These are phyloP conservation scores for Fusarium graminum DNA, from an alignment of 2,329 filamentous ascomycete genomes.

Conservation along the genomic window DNA sequence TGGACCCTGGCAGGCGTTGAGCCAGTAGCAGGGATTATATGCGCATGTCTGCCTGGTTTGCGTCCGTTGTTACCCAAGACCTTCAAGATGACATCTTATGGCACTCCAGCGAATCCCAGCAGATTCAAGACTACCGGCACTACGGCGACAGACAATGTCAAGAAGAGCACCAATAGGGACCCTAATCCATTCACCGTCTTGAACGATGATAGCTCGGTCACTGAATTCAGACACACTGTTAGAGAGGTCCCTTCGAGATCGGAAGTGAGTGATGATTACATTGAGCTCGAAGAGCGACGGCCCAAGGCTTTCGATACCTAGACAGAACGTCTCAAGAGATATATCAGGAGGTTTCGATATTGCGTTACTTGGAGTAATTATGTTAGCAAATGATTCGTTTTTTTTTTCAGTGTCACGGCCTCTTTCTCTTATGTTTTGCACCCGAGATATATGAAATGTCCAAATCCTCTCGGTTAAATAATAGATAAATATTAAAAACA, in stretches of 20 bases:
- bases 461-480: too few species aligned
- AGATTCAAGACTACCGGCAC: conserved; percentile 18
- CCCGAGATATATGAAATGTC: too few species aligned
- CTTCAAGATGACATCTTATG: conserved; percentile 17
- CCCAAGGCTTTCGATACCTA: conserved; percentile 15
- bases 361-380: too few species aligned
- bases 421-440: too few species aligned
- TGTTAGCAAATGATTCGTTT: too few species aligned
- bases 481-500: too few species aligned
- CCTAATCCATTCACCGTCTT: conserved; percentile 15
- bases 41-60: conserved; percentile 12
- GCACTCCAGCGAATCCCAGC: conserved; percentile 12
- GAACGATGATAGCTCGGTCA: conserved; percentile 18
- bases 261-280: conserved; percentile 19
- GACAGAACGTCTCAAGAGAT: background rate
- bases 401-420: too few species aligned
- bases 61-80: conserved; percentile 24
- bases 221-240: conserved; percentile 13
- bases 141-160: background rate
- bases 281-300: conserved; percentile 14
- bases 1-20: conserved; percentile 16
- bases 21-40: conserved; percentile 14
- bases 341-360: background rate
- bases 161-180: conserved; percentile 2
- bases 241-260: conserved; percentile 10